A percentile compares a stretch with the other conserved stretches of the same genome.
Conservation (phyloP, 1,284 basidiomycete species). For the Boletellus deceptivus region DNA sequence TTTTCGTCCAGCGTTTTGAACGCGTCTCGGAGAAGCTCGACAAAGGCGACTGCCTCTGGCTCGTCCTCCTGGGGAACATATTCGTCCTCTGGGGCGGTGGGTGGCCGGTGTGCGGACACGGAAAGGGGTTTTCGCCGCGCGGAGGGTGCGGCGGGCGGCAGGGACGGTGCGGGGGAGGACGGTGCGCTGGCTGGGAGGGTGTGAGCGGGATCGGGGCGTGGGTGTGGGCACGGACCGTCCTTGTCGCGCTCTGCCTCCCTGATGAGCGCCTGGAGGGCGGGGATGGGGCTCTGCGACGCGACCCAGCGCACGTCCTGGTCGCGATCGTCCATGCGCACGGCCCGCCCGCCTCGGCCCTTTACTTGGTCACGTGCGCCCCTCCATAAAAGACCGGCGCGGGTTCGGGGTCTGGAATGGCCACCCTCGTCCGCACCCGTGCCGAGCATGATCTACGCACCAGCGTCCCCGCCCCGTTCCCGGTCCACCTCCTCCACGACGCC, state of each 20-base stretch:
- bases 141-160: not conserved
- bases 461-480: constrained; percentile 39
- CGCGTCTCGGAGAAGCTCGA: constrained; percentile 24
- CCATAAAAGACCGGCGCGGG: too few relatives aligned
- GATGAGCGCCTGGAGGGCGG: not conserved
- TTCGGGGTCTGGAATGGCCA: constrained; percentile 15
- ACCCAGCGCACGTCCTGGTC: constrained; percentile 2
- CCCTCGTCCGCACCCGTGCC: constrained; percentile 21
- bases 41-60: constrained; percentile 22
- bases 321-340: constrained; percentile 12
- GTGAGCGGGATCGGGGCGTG: not conserved
- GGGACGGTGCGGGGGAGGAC: not conserved
- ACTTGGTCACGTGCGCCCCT: too few relatives aligned
- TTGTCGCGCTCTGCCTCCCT: constrained; percentile 1
- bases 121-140: not conserved
- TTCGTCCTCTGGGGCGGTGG: not conserved
- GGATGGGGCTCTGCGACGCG: not conserved
- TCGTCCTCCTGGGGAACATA: constrained; percentile 17
- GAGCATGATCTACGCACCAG: not conserved
- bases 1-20: constrained; percentile 27
- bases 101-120: not conserved
- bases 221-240: not conserved
- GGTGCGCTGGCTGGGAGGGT: not conserved
- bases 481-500: constrained; percentile 15
- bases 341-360: too few relatives aligned